Evolutionary conservation across 2,329 filamentous ascomycete species (phyloP), one percentile per base, ranked within the genome.

Genomic region (Fusarium graminum): DNA sequence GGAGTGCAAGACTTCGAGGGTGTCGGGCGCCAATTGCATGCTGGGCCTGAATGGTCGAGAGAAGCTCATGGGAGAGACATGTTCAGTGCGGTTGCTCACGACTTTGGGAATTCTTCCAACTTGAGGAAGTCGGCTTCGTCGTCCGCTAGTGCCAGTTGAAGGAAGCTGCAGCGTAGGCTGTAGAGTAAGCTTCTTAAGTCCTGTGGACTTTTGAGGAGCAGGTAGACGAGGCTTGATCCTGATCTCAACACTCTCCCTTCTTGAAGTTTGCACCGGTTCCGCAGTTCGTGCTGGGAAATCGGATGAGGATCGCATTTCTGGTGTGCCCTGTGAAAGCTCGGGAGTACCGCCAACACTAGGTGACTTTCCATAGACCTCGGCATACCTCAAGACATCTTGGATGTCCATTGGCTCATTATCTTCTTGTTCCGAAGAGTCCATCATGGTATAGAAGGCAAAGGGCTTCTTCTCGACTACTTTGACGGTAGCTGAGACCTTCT

Each of bases 41-140:
- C 86, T 88, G 13, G 83, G 75, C 46, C 84, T 78, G 74, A 97
- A 97, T 0, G 94, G 93, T 10, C 93, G 84, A 4, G 94, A 97
- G 75, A 97, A 97, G 30, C 92, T 97, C 74, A 88, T 90, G 2
- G 91, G 86, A 1, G 92, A 90, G 2, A 87, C 86, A 45, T 86
- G 86, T 63, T 90, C 86, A 34, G 88, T 82, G 52, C 89, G 85
- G 44, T 85, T 88, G 43, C 88, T 92, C 29, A 94, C 83, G 6
- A 97, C 92, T 71, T 88, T 89, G 10, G 94, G 94, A 50, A 97
- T 97, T 16, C 94, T 88, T 10, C 93, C 94, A 44, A 97, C 89
- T 69, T 94, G 92, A 28, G 89, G 88, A 17, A 97, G 81, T 55
- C 93, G 86, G 73, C 88, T 92, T 8, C 74, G 76, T 28, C 73